Evolutionary conservation across 2,329 filamentous ascomycete genomes (phyloP).

Genomic region (Alternaria burnsii): DNA sequence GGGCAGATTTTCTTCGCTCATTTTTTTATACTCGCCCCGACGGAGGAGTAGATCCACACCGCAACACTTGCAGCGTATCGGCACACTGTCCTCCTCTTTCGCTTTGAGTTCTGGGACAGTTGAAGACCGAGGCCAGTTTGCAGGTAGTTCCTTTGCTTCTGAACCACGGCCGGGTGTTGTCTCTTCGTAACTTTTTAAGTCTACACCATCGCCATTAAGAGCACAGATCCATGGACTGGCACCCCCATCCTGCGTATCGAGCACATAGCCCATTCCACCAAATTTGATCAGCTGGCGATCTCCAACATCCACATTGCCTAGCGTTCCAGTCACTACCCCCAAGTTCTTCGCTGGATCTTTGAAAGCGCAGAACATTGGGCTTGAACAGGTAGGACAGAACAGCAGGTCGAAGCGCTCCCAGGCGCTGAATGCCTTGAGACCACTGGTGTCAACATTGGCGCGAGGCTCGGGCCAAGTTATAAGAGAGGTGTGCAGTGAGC

Average conservation of each 20-base stretch:
- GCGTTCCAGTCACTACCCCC: conserved; percentile 52
- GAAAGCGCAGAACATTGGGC: conserved; percentile 54
- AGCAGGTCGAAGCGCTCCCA: conserved; percentile 44
- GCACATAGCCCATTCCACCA: conserved; percentile 56
- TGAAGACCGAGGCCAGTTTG: conserved; percentile 40
- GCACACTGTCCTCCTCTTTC: conserved; percentile 38
- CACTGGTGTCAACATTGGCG: conserved; percentile 37
- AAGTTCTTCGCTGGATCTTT: conserved; percentile 30
- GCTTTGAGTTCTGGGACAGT: conserved; percentile 16
- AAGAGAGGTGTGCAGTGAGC: conserved; percentile 53
- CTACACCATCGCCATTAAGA: conserved; percentile 44
- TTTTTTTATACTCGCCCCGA: conserved; percentile 39
- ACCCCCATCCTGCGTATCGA: conserved; percentile 63
- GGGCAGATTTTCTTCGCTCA: conserved; percentile 46
- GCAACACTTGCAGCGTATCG: conserved; percentile 58
- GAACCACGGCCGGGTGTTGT: conserved; percentile 16
- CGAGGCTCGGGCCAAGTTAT: conserved; percentile 51
- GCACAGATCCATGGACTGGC: conserved; percentile 57
- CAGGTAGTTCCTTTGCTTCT: conserved; percentile 33
- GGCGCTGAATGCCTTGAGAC: conserved; percentile 52
- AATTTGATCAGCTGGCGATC: conserved; percentile 36
- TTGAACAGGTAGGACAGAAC: conserved; percentile 58
- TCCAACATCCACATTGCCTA: conserved; percentile 43
- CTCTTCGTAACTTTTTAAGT: conserved; percentile 29
- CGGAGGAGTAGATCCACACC: conserved; percentile 57